A percentile compares a stretch with the other conserved stretches of the same genome.
phyloP scores from a whole-genome alignment of 129 eudicot species.

The Glebionis coronaria region DNA sequence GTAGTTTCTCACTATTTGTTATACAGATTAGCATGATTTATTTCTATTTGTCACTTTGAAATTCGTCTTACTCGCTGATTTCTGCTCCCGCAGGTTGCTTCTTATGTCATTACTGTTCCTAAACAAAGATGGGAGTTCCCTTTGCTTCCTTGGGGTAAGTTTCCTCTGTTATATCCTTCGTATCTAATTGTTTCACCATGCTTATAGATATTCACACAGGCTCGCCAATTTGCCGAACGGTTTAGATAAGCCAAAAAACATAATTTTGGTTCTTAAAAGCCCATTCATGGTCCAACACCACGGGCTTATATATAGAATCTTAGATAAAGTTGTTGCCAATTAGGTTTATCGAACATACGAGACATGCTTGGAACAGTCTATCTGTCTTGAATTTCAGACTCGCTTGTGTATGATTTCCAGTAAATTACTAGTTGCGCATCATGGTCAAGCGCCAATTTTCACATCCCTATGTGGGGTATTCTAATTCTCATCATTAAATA shows the following conservation, averaged over 20 bases:
- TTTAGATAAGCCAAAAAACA: neutral
- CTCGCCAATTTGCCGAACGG: neutral
- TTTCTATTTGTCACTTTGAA: slow-evolving; percentile 7
- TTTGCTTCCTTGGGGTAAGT: slow-evolving; percentile 81
- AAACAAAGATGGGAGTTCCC: slow-evolving; percentile 78
- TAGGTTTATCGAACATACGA: neutral
- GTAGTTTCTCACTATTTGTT: slow-evolving; percentile 31
- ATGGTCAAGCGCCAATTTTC: neutral
- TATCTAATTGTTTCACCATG: slow-evolving; percentile 11
- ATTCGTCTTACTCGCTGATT: slow-evolving; percentile 16
- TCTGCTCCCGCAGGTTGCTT: slow-evolving; percentile 45
- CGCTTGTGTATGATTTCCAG: neutral
- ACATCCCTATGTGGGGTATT: neutral
- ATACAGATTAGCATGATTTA: neutral
- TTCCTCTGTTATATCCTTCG: slow-evolving; percentile 8
- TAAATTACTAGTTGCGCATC: neutral
- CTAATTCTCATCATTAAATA: neutral
- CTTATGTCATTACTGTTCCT: slow-evolving; percentile 65
- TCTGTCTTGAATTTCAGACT: neutral
- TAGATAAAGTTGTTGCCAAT: neutral
- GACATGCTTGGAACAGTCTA: slow-evolving; percentile 3
- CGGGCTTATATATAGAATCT: neutral
- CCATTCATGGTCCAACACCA: neutral
- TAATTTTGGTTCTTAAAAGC: neutral
- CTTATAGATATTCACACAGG: slow-evolving; percentile 6